Evolutionary conservation across 2,329 filamentous ascomycete genomes (phyloP).

Genomic region (Colletotrichum sp.): DNA sequence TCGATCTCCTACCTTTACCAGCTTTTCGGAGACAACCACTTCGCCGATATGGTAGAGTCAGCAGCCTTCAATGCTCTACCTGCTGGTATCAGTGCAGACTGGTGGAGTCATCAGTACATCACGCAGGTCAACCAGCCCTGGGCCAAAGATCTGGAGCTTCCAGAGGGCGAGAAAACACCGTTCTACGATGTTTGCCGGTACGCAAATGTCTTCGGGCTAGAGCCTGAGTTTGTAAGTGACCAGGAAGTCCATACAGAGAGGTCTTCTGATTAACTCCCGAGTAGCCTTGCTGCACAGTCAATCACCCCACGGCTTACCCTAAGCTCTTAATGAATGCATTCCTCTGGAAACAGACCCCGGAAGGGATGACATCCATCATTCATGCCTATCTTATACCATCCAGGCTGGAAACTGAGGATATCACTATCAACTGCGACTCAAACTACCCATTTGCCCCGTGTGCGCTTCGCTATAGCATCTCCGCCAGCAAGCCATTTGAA

Average conservation of each 20-base stretch:
- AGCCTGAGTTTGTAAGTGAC: conserved; percentile 46
- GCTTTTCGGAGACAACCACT: conserved; percentile 34
- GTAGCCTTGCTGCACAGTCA: conserved; percentile 61
- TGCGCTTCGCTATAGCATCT: conserved; percentile 28
- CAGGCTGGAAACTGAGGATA: neutral
- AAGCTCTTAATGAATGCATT: conserved; percentile 48
- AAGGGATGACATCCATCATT: neutral
- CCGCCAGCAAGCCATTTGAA: conserved; percentile 26
- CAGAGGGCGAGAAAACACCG: conserved; percentile 27
- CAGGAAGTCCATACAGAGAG: neutral
- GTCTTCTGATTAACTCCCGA: fast-evolving
- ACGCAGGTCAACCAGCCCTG: conserved; percentile 58
- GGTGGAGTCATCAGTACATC: conserved; percentile 62
- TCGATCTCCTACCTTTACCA: conserved; percentile 37
- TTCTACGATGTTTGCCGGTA: conserved; percentile 42
- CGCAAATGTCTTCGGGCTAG: conserved; percentile 43
- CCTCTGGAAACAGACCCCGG: neutral
- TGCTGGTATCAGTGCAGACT: conserved; percentile 53
- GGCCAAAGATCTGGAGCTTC: conserved; percentile 39
- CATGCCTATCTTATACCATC: neutral
- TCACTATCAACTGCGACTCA: conserved; percentile 44
- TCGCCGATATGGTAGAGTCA: conserved; percentile 56
- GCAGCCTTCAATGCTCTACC: conserved; percentile 62
- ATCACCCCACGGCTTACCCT: conserved; percentile 61
- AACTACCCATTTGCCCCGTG: conserved; percentile 42